Base-by-base conservation (phyloP, 805 yeast genomes). In the Pichia thaimueangensis region DNA sequence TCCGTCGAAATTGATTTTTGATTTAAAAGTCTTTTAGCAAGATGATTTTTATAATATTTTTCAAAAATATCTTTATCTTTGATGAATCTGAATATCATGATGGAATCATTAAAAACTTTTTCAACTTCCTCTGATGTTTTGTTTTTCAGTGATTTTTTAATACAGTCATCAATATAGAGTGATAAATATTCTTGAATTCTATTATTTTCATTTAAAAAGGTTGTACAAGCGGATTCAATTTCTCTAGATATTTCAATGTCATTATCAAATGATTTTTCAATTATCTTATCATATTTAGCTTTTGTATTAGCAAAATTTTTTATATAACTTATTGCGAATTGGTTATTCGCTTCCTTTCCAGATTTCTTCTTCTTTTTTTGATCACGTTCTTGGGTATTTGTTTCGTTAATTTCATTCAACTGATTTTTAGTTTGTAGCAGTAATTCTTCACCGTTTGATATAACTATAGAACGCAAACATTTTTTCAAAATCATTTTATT, bases 61-160 rank as follows among this genome's bases (percentile, higher is more conserved):
- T 87, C 95, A 63, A 88, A 89, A 21, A 84, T 66, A 62, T 88
- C 96, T 55, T 87, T 89, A 52, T 89, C 96, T 45, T 76, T 71
- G 35, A 88, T 69, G 55, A 76, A 80, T 43, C 81, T 67, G 54
- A 88, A 78, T 25, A 89, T 71, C 19, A 70, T 62, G 11, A 85
- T 70, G 0, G 87, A 75, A 22, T 73, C 71, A 34, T 68, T 68
- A 42, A 87, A 62, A 9, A 74, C 59, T 8, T 52, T 67, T 65
- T 70, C 70, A 43, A 68, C 51, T 54, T 71, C 70, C 47, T 70
- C 64, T 47, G 74, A 65, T 22, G 70, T 57, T 50, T 69, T 67
- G 37, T 69, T 75, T 39, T 69, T 66, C n/a, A 73, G 60, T 30
- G 70, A 60, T 48, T 71, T 73, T 50, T 74, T 74, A 37, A 78